Evolutionary conservation across 75 land plant species (phyloP), one percentile per base, ranked within the genome.

Genomic region (Adiantum capillusveneris): DNA sequence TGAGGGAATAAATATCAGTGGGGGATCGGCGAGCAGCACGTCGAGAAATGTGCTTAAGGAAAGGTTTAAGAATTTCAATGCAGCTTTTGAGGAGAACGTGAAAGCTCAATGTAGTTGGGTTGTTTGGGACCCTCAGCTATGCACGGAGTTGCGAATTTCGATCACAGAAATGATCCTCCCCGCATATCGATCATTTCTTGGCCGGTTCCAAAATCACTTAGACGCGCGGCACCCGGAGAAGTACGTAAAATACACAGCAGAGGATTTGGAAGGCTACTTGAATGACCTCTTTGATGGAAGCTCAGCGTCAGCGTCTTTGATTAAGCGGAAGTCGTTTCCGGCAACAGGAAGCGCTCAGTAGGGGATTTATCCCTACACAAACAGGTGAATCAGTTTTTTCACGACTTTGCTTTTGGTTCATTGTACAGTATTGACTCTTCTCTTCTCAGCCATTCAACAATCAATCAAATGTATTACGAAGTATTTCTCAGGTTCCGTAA

Each of bases 41-140:
- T 52, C 60, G 6, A 86, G 81, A 68, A 69, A 79, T 13, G 58
- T 78, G 41, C 66, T 89, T n/a, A 89, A 89, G 71, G 95, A 89
- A 61, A 72, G 84, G 58, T 81, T 89, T 66, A 89, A 89, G 63
- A 76, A 31, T 45, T 89, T 89, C 73, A 89, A 81, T 29, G 56
- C 69, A 5, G 41, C 78, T 66, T 86, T 89, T 55, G 95, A 89
- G 57, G 95, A 89, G 63, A 89, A 83, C 9, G 81, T 80, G 55
- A 75, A 63, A 74, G 73, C 83, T 11, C 95, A 89, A 61, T 78
- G 81, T 64, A 18, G 69, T 0, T 89, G 95, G 95, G 66, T 74
- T n/a, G 82, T 89, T 42, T 76, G 75, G 58, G 95, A 89, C 36
- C 79, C 78, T 52, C 95, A 89, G 67, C 74, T 89, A 53, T 76